phyloP scores from a whole-genome alignment of 257 asterid species.

The Nicotiana tabacum region DNA sequence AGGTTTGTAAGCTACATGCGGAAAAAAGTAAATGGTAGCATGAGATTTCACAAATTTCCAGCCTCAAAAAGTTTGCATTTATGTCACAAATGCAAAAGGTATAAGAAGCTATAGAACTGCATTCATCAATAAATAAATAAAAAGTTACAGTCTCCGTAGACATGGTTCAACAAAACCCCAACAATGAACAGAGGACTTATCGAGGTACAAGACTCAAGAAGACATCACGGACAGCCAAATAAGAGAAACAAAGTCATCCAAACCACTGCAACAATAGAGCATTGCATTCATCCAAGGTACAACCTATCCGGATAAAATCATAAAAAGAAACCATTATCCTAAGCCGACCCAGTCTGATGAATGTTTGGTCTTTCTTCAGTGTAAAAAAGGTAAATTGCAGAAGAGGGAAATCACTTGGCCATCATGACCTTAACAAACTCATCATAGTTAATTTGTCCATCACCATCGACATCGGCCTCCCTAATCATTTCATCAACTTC shows the following conservation, averaged over 20 bases:
- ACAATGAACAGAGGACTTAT: neutral
- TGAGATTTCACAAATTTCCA: neutral
- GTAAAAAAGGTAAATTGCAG: constrained; percentile 16
- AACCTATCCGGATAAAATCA: constrained; percentile 22
- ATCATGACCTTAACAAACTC: constrained; percentile 65
- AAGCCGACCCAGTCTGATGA: constrained; percentile 6
- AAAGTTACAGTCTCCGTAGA: neutral
- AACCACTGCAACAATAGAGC: constrained; percentile 32
- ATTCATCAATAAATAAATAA: constrained; percentile 4
- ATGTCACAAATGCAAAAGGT: neutral
- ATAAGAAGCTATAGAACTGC: neutral
- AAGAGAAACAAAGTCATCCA: constrained; percentile 18
- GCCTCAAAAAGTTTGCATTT: neutral
- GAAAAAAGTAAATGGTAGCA: neutral
- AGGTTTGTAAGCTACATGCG: neutral
- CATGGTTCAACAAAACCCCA: neutral
- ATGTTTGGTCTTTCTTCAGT: constrained; percentile 13
- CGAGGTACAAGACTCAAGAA: neutral
- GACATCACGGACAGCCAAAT: neutral
- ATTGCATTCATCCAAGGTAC: constrained; percentile 20
- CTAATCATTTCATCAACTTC: constrained; percentile 62
- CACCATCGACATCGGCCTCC: constrained; percentile 64
- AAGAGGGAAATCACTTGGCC: constrained; percentile 42
- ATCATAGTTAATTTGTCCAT: constrained; percentile 55
- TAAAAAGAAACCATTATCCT: constrained; percentile 20